Evolutionary conservation across 2,329 filamentous ascomycete species (phyloP), one percentile per base, ranked within the genome.

Genomic region (Periconia sp.): DNA sequence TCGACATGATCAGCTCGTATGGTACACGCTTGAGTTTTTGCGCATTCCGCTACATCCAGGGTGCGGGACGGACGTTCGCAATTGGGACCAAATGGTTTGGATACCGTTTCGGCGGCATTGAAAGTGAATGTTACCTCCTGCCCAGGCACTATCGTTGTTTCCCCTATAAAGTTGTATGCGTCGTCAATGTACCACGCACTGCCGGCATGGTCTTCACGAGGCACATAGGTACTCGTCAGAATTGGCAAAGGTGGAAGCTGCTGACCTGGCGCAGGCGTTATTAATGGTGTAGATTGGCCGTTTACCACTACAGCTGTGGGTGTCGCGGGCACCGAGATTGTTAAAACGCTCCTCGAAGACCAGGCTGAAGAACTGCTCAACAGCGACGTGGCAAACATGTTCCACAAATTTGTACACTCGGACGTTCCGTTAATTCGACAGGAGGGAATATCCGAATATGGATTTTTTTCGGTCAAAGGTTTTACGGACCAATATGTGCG

Each of bases 261-360:
- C 20, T 40, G 9, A n/a, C 42, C 50, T 14, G 30, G 31, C 13
- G 42, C 31, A 19, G 50, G 17, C 23, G 53, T 46, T 3, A 37
- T 43, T 18, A 56, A 33, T 17, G 53, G 53, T 15, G 45, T 53
- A 1, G 45, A 7, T 19, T 47, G 31, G n/a, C 45, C 35, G 33
- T 56, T 56, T 3, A 56, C 50, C 15, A 52, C 46, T 3, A 56
- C 23, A 6, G 49, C 41, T 9, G 42, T 53, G 3, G 53, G 53
- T 5, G 53, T 45, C 20, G 53, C 49, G 6, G 53, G 41, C 14
- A 56, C 14, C 9, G 53, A 56, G 2, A 56, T 31, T 11, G 53
- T 56, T 5, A 56, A 20, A 19, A 52, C 23, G 47, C 49, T 56
- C 2, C 7, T 45, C 2, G 53, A 31, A 13, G 14, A 13, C 48